Evolutionary conservation across 2,329 filamentous ascomycete genomes (phyloP).

Genomic region (Rutstroemia sp.): DNA sequence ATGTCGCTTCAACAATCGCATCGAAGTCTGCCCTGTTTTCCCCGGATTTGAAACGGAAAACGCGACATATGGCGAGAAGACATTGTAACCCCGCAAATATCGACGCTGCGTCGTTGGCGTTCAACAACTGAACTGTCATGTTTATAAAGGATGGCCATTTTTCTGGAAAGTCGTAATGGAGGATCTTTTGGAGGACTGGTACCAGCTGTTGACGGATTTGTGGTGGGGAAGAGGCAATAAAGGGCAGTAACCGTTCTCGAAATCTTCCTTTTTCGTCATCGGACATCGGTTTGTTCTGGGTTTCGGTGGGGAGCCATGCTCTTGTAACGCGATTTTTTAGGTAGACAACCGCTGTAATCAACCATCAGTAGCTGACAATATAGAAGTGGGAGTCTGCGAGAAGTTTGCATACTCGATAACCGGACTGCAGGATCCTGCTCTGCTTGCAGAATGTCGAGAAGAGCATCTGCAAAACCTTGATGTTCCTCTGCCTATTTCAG

Average conservation of each 20-base stretch:
- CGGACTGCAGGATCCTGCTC: conserved; percentile 82
- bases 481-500: conserved; percentile 72
- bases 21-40: conserved; percentile 84
- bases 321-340: conserved; percentile 95
- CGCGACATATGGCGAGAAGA: conserved; percentile 86
- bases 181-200: conserved; percentile 88
- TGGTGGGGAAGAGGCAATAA: conserved; percentile 72
- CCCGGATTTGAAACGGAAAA: conserved; percentile 84
- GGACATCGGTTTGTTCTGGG: conserved; percentile 61
- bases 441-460: conserved; percentile 81
- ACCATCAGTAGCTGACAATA: conserved; percentile 27
- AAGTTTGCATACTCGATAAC: conserved; percentile 67
- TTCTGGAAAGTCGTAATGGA: conserved; percentile 90
- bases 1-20: conserved; percentile 85
- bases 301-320: conserved; percentile 75
- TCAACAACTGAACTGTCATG: conserved; percentile 81
- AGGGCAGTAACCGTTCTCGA: conserved; percentile 79
- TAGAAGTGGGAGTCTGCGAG: conserved; percentile 21
- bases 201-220: conserved; percentile 88
- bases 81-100: conserved; percentile 94
- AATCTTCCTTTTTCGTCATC: conserved; percentile 87
- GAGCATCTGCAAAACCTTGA: conserved; percentile 80
- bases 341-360: conserved; percentile 75
- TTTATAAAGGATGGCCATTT: conserved; percentile 94
- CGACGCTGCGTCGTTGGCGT: conserved; percentile 75